phyloP scores from a whole-genome alignment of 208 protist species.

The Trypanosoma avium region DNA sequence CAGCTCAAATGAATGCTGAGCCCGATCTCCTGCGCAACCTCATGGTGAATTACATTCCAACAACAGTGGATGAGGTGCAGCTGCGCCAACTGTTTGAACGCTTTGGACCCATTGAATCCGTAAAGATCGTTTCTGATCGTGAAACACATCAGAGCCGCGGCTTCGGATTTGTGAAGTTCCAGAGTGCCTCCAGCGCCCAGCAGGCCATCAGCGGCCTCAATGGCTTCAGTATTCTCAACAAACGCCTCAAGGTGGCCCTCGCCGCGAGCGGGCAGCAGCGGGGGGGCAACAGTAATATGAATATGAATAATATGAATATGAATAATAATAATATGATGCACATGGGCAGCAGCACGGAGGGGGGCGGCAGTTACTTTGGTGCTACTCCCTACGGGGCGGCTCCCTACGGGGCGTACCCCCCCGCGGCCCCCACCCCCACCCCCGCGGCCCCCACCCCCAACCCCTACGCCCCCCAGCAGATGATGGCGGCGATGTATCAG shows the following conservation, averaged over 20 bases:
- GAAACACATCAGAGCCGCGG: conserved; percentile 83
- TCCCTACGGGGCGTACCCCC: conserved; percentile 55
- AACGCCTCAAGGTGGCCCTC: conserved; percentile 87
- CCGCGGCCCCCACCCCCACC: conserved; percentile 51
- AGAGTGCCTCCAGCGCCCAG: conserved; percentile 63
- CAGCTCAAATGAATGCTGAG: conserved; percentile 51
- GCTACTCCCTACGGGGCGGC: no score
- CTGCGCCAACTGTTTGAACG: conserved; percentile 83
- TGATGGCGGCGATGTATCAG: conserved; percentile 49
- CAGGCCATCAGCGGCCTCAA: conserved; percentile 80
- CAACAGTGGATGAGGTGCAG: conserved; percentile 81
- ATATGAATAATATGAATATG: no score
- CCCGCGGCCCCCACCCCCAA: conserved; percentile 64
- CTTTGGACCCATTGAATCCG: conserved; percentile 82
- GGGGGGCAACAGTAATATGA: conserved; percentile 35
- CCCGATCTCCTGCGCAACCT: conserved; percentile 80
- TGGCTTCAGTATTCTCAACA: conserved; percentile 85
- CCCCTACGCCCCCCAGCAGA: conserved; percentile 69
- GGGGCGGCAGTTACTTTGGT: conserved; percentile 43
- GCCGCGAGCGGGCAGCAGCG: conserved; percentile 75
- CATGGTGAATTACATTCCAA: conserved; percentile 91
- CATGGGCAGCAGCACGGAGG: conserved; percentile 25
- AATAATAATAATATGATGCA: no score
- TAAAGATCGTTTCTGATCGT: conserved; percentile 90
- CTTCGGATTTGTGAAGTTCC: conserved; percentile 92